Base-by-base conservation (phyloP, 2,329 filamentous ascomycete species). In the Venturia carpophila region DNA sequence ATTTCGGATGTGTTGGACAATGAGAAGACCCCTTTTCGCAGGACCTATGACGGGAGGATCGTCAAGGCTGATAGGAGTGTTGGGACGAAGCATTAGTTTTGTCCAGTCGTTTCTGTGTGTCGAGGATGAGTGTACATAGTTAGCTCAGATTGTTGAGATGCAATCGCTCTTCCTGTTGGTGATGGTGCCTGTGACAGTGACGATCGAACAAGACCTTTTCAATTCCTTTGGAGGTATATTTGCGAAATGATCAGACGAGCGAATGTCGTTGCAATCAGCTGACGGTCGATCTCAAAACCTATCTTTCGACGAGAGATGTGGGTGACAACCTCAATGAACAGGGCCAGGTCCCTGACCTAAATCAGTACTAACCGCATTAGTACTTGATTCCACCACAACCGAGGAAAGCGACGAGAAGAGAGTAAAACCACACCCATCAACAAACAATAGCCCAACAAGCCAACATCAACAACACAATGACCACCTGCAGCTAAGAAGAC, bases 1-100 rank as follows among this genome's bases (percentile, higher is more conserved):
- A 75, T 77, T 19, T 75, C 74, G 0, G 75, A 76, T 63, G 72
- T 75, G 56, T 68, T 75, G 13, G 74, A 76, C 49, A 71, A 72
- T 5, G 70, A 70, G 43, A 72, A 74, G 6, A 76, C 73, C 2
- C 70, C 70, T 30, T 75, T 73, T 68, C 72, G 75, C 58, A 72
- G 74, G 61, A 73, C 75, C 71, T 73, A 74, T 55, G 72, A 75
- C 63, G 74, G 74, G 0, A 74, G 72, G 10, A 76, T 76, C 30
- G 66, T 75, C 30, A 75, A 71, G 66, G 75, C 42, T 5, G n/a
- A n/a, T 3, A 61, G 60, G 21, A 42, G 37, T 61, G 39, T 43
- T 24, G 27, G 11, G n/a, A 61, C 27, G 2, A 61, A 61, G 60
- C n/a, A 42, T 61, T 61, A 39, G 43, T 19, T 37, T 24, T n/a